Evolutionary conservation across 2,329 filamentous ascomycete species (phyloP).

Genomic region (Raffaelea ambrosiae): DNA sequence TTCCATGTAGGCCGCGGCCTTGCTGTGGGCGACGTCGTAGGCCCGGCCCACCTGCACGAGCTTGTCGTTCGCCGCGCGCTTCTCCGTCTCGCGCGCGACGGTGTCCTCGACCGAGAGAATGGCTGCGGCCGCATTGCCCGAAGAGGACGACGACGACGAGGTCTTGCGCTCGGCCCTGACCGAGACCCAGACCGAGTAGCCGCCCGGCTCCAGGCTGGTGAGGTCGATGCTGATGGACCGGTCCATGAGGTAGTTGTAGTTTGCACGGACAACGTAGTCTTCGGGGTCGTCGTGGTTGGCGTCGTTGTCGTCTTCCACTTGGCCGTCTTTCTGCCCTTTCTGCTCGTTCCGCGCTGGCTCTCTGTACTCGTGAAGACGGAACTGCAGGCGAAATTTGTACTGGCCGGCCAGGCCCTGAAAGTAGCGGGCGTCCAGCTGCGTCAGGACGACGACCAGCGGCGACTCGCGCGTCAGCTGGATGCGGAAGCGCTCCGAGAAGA

Average conservation of each 20-base stretch:
- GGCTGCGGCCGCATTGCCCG: too few relatives aligned
- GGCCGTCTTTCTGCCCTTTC: too few relatives aligned
- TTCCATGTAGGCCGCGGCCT: constrained; percentile 29
- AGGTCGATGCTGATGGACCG: constrained; percentile 72
- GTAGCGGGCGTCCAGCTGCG: constrained; percentile 50
- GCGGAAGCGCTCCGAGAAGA: constrained; percentile 48
- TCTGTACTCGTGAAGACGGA: constrained; percentile 37
- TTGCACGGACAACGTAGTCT: constrained; percentile 37
- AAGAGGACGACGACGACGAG: too few relatives aligned
- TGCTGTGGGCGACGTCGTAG: constrained; percentile 63
- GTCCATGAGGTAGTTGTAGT: constrained; percentile 45
- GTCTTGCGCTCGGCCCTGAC: constrained; percentile 57
- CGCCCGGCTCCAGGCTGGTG: constrained; percentile 58
- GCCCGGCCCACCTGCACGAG: constrained; percentile 60
- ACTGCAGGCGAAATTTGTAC: constrained; percentile 44
- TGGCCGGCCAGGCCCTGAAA: constrained; percentile 49
- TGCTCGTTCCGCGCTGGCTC: constrained; percentile 22
- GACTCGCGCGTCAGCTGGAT: constrained; percentile 40
- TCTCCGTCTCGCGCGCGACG: constrained; percentile 54
- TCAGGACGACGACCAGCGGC: constrained; percentile 45
- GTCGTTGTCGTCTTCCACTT: constrained; percentile 25
- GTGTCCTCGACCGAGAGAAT: constrained; percentile 51
- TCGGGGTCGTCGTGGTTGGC: constrained; percentile 43
- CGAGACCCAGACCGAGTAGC: constrained; percentile 68
- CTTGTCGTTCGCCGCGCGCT: constrained; percentile 65